phyloP scores from a whole-genome alignment of 2,329 filamentous ascomycete genomes.

The Didymella glomerata region DNA sequence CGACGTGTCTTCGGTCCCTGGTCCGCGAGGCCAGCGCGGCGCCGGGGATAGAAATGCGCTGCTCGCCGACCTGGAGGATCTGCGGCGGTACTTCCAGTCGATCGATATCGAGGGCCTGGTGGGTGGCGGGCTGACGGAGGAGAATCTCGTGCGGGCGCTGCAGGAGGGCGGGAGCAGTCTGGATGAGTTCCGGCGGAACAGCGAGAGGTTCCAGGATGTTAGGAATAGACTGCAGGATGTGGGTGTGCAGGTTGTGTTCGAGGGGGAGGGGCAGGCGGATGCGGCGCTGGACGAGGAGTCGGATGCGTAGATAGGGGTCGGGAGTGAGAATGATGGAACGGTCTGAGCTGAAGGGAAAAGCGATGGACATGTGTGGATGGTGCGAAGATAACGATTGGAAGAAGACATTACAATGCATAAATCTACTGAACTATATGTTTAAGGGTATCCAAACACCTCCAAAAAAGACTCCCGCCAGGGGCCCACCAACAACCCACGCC shows the following conservation, averaged over 20 bases:
- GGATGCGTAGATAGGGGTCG: neutral
- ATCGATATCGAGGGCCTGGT: slow-evolving; percentile 36
- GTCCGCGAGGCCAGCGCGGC: slow-evolving; percentile 7
- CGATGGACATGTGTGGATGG: too few relatives aligned
- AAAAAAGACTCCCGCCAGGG: too few relatives aligned
- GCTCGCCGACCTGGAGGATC: slow-evolving; percentile 35
- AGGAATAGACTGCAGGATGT: slow-evolving; percentile 32
- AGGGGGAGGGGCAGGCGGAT: slow-evolving; percentile 13
- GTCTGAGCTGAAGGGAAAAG: too few relatives aligned
- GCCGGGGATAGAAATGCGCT: slow-evolving; percentile 28
- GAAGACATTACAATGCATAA: neutral
- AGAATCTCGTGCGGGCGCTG: slow-evolving; percentile 32
- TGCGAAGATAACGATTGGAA: neutral
- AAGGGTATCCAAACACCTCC: neutral
- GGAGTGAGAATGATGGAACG: too few relatives aligned
- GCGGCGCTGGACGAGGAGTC: neutral
- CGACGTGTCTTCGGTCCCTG: slow-evolving; percentile 13
- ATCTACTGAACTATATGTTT: neutral
- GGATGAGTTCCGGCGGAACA: slow-evolving; percentile 41
- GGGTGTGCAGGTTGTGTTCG: slow-evolving; percentile 40
- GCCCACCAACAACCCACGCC: too few relatives aligned
- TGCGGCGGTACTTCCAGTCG: slow-evolving; percentile 41
- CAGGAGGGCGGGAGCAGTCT: slow-evolving; percentile 33
- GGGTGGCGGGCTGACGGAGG: slow-evolving; percentile 28
- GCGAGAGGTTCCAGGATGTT: slow-evolving; percentile 34